Evolutionary conservation across 2,329 filamentous ascomycete species (phyloP), one percentile per base, ranked within the genome.

Genomic region (Ramularia collo-cygni): DNA sequence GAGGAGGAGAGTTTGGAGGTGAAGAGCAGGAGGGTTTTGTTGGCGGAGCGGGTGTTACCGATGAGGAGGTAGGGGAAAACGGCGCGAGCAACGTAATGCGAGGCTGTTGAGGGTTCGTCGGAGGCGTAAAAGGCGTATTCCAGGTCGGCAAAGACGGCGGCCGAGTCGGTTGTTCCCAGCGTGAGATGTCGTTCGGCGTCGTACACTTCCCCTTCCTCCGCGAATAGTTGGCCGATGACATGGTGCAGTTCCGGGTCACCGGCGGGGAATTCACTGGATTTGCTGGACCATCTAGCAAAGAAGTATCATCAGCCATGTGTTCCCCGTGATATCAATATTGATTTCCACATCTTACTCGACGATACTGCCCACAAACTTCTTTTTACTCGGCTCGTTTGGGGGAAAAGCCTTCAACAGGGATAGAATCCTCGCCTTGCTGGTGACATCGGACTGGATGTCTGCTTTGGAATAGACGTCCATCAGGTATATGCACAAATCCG

Each of bases 201-300:
- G 70, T 95, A 94, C 17, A 83, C 77, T 46, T 95, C 87, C 63
- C 89, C 83, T 55, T 95, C 90, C 58, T 93, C 83, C n/a, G 89
- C 90, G 62, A 87, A 95, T 30, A 95, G 70, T 21, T 79, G 81
- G 36, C 92, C 92, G 26, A 82, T 81, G 30, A 94, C 88, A 66
- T 96, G 89, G 65, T 98, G 92, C 40, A 98, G 71, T 57, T 96
- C 92, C 2, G 90, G 84, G 59, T 98, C 92, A 44, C 92, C 92
- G 36, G 87, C 84, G 34, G 92, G 89, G 61, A 85, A 86, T 32
- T 92, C 85, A 52, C 89, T 87, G 57, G 79, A 83, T 61, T 84
- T 90, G 40, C 79, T 75, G 42, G 87, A 93, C 92, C 92, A 98
- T 39, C 77, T 80, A 28, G 14, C 19, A 18, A 16, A 13, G n/a